Base-by-base conservation (phyloP, 257 asterid genomes). In the Gentiana dahurica region DNA sequence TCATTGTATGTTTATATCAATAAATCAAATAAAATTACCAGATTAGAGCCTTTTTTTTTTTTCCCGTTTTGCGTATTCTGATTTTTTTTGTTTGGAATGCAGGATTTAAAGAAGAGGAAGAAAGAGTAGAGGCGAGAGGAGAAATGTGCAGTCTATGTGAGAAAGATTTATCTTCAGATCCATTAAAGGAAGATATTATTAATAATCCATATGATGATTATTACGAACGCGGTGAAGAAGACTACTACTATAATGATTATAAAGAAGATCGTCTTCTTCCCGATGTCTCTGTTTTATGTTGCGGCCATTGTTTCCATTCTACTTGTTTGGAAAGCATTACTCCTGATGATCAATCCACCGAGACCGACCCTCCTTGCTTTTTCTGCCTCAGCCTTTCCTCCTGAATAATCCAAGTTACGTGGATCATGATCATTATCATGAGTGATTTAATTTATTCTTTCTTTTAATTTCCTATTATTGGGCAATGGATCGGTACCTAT, bases 251-350 rank as follows among this genome's bases (percentile, higher is more conserved):
- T 4, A 46, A 12, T 45, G 53, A 63, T 1, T 3, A 10, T 55
- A 59, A 34, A 12, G 54, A 11, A 8, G 6, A 43, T 12, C 15
- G 33, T 8, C 24, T 15, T 39, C 58, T 63, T 37, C 70, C 73
- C 11, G 62, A 36, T 11, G 65, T 67, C 50, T 66, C 67, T 54
- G 45, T 72, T 52, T n/a, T 67, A 15, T 36, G 50, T 6, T 72
- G 77, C 38, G 77, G 77, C 2, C 77, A 72, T 64, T 3, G 41
- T 47, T 72, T 58, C 41, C 77, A 72, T 54, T 1, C 57, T 43
- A 51, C 11, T 47, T 72, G 77, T 61, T 51, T 72, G 58, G 51
- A 58, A 5, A 4, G 15, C n/a, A 34, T 58, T 35, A 56, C 60
- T 49, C 60, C 63, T 9, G 58, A 43, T 3, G 77, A 71, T 24